Evolutionary conservation across 441 rosid genomes (phyloP).

Genomic region (Breynia disticha): DNA sequence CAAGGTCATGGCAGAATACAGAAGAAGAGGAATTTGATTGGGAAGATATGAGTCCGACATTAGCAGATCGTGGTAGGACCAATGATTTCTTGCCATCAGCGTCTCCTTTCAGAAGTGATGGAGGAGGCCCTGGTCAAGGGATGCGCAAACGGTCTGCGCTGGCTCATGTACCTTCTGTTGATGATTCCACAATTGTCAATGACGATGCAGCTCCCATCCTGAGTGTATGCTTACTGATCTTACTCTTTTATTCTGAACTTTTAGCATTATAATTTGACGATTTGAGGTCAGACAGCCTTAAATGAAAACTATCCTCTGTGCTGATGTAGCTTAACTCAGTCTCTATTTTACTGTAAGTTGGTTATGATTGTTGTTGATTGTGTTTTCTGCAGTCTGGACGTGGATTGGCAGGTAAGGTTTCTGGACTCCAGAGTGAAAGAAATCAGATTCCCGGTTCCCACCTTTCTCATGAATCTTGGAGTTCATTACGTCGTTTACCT

Average conservation of each 20-base stretch:
- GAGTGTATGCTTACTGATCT: slow-evolving; percentile 31
- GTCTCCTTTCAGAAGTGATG: slow-evolving; percentile 35
- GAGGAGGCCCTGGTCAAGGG: slow-evolving; percentile 38
- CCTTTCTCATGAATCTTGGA: slow-evolving; percentile 42
- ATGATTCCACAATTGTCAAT: slow-evolving; percentile 27
- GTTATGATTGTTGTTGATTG: not conserved
- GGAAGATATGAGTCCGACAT: slow-evolving; percentile 95
- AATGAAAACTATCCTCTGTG: too few relatives aligned
- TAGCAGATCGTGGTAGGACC: slow-evolving; percentile 45
- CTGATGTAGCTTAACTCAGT: too few relatives aligned
- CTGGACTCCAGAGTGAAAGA: slow-evolving; percentile 26
- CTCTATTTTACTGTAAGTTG: too few relatives aligned
- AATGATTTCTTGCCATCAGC: slow-evolving; percentile 44
- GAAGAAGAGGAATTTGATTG: slow-evolving; percentile 98
- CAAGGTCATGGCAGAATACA: slow-evolving; percentile 86
- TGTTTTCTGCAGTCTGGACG: slow-evolving; percentile 36
- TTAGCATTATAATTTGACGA: not conserved
- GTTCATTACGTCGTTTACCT: slow-evolving; percentile 24
- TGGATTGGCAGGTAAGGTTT: slow-evolving; percentile 22
- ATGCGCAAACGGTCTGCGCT: slow-evolving; percentile 29
- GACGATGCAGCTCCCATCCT: slow-evolving; percentile 26
- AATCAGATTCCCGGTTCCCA: slow-evolving; percentile 23
- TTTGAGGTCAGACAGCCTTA: not conserved
- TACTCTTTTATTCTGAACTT: not conserved
- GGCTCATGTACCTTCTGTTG: slow-evolving; percentile 30